Conservation (phyloP, 108 stramenopile genomes). For the Nitzschia putrida region DNA sequence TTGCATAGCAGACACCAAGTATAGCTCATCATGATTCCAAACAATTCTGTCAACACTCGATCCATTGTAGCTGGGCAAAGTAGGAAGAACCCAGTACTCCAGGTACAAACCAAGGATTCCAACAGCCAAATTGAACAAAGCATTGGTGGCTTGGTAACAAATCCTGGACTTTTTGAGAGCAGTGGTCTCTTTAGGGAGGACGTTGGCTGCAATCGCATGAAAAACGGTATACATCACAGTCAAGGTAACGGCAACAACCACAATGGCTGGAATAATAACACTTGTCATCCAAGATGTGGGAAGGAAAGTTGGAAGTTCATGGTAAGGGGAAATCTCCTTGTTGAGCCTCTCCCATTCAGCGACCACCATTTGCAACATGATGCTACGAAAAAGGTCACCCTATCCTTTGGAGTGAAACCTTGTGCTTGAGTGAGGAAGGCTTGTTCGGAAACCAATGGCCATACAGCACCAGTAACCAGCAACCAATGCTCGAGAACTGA, state of each 20-base stretch:
- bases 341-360: constrained; percentile 2
- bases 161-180: constrained; percentile 8
- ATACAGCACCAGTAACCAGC: too few species aligned
- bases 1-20: constrained; percentile 56
- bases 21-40: constrained; percentile 40
- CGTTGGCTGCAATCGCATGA: neutral
- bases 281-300: constrained; percentile 4
- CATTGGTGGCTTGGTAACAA: constrained; percentile 62
- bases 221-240: constrained; percentile 11
- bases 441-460: too few species aligned
- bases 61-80: constrained; percentile 14
- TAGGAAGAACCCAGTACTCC: constrained; percentile 31
- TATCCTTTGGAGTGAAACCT: too few species aligned
- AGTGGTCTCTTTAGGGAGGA: constrained; percentile 11
- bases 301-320: constrained; percentile 9
- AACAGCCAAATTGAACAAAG: constrained; percentile 52
- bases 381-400: too few species aligned
- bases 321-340: constrained; percentile 4
- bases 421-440: too few species aligned
- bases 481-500: too few species aligned
- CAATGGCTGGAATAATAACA: constrained; percentile 19
- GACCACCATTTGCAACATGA: neutral
- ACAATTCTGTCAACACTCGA: constrained; percentile 41
- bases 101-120: constrained; percentile 54
- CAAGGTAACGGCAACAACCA: constrained; percentile 9